Evolutionary conservation across 371 early-diverging fungal genomes (phyloP), one percentile per base, ranked within the genome.

Genomic region (Mucor saturninus): DNA sequence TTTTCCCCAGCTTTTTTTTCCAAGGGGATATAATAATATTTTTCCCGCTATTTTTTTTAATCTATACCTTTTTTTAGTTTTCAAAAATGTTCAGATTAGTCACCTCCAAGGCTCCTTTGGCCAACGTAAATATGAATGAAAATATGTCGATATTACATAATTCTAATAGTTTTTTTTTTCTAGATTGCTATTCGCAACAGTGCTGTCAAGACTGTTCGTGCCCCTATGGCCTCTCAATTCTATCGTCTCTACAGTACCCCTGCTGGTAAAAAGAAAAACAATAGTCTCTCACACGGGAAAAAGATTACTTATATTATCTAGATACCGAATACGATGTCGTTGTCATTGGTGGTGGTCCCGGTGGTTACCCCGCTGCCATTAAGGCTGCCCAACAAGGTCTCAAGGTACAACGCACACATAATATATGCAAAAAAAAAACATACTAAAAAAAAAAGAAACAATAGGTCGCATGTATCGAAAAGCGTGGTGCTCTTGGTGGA

Each of bases 321-420:
- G 70, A 72, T n/a, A 76, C 81, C 62, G 94, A 93, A 71, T 86
- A 90, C 71, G 94, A 94, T 67, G 83, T 91, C 42, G 89, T 93
- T 46, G 92, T 95, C 61, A 93, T 95, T 68, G 95, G 98, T 76
- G 98, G 94, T 73, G 98, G 98, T 21, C 98, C 98, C 51, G 98
- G 98, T 71, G 98, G 98, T 61, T 98, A 98, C 68, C 97, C 97
- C 61, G 97, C 97, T 62, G 98, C 98, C 62, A 98, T 98, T 78
- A 97, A 97, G 86, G 97, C 96, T 76, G 94, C 98, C 53, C 98
- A 98, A 79, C 86, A 96, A 45, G 98, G 98, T 40, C 87, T 96
- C 46, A 96, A 96, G 93, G 96, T 94, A 83, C 8, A 35, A 35
- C 8, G 35, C 35, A 35, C 8, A 35, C 8, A 35, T 35, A 6